Conservation (phyloP, 495 filamentous ascomycete species). For the Glarea lozoyensis region DNA sequence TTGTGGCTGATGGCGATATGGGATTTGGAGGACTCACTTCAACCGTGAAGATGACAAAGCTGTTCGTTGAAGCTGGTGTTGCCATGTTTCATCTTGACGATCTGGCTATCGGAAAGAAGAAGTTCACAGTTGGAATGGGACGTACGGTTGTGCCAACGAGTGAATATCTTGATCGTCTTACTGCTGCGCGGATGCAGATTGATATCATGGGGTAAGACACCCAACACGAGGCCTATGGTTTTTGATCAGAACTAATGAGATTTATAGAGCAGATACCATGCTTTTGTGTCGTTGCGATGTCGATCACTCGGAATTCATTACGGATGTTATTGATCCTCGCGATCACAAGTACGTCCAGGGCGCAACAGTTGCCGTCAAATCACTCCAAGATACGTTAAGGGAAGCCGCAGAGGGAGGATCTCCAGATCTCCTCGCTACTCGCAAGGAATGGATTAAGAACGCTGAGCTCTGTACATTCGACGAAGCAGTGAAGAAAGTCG, state of each 20-base stretch:
- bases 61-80: conserved; percentile 21
- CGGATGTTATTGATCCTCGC: conserved; percentile 14
- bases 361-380: conserved; percentile 12
- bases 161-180: conserved; percentile 19
- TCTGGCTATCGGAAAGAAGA: conserved; percentile 22
- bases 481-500: conserved; percentile 15
- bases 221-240: too few species aligned
- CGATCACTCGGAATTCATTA: conserved; percentile 22
- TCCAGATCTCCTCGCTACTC: background rate
- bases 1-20: conserved; percentile 21
- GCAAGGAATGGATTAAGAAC: conserved; percentile 12
- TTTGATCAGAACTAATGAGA: background rate
- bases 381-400: conserved; percentile 5
- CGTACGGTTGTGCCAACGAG: conserved; percentile 19
- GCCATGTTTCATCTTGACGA: conserved; percentile 23
- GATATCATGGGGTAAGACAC: conserved; percentile 19
- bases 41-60: conserved; percentile 19
- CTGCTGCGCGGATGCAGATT: conserved; percentile 19
- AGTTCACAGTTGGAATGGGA: conserved; percentile 19
- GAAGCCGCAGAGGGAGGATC: conserved; percentile 2
- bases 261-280: conserved; percentile 15
- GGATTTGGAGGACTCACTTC: conserved; percentile 19
- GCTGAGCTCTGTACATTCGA: conserved; percentile 16
- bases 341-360: conserved; percentile 21
- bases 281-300: conserved; percentile 20